These are phyloP conservation scores for Pestalotiopsis sp. DNA, from an alignment of 2,329 filamentous ascomycete genomes.

Conservation along the genomic window DNA sequence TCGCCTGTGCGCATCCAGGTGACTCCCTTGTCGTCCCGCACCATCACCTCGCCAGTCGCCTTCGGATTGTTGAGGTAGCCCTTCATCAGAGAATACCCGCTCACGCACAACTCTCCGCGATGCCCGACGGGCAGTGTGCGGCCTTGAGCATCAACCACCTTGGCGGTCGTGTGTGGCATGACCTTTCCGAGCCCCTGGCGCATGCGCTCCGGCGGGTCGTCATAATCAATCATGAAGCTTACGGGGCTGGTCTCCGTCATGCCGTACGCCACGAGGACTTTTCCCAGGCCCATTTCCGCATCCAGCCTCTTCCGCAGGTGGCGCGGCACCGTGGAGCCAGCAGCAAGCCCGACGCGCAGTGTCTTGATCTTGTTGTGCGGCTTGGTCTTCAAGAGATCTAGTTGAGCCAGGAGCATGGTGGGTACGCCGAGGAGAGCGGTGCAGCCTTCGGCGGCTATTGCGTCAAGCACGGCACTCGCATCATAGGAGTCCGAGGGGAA, in stretches of 20 bases:
- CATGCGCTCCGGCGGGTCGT: conserved; percentile 73
- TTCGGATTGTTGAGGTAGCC: conserved; percentile 81
- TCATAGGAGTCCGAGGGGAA: conserved; percentile 71
- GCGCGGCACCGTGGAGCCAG: conserved; percentile 64
- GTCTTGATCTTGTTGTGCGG: conserved; percentile 25
- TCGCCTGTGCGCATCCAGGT: conserved; percentile 94
- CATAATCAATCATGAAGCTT: conserved; percentile 78
- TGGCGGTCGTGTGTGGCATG: conserved; percentile 77
- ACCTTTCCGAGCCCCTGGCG: conserved; percentile 77
- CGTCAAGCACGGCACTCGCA: conserved; percentile 56
- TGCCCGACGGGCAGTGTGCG: conserved; percentile 64
- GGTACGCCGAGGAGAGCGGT: conserved; percentile 61
- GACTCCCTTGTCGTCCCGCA: conserved; percentile 45
- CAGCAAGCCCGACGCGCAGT: conserved; percentile 68
- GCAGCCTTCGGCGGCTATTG: conserved; percentile 52
- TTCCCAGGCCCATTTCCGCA: conserved; percentile 62
- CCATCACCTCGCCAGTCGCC: conserved; percentile 69
- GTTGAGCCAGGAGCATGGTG: conserved; percentile 72
- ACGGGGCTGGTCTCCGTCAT: conserved; percentile 91
- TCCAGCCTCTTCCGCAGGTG: conserved; percentile 66
- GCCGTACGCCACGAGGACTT: conserved; percentile 70
- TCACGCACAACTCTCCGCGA: conserved; percentile 81
- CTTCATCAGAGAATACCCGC: conserved; percentile 88
- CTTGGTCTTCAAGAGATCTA: conserved; percentile 55
- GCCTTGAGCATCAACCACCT: conserved; percentile 75